Conservation (phyloP, 176 grass and related monocot species). For the Otatea glauca region DNA sequence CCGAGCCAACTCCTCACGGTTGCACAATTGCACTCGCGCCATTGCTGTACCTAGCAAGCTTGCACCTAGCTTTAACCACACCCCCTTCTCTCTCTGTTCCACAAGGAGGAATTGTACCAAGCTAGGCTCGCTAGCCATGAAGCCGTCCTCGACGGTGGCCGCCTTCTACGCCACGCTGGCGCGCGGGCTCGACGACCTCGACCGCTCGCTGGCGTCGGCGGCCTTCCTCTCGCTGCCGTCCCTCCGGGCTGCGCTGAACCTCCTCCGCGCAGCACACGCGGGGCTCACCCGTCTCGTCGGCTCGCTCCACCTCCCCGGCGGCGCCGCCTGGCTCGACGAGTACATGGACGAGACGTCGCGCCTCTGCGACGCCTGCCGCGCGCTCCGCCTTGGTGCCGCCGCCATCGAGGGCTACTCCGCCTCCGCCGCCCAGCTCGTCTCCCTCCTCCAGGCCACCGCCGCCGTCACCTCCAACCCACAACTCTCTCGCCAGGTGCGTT, state of each 20-base stretch:
- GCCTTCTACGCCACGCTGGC: constrained; percentile 81
- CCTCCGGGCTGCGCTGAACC: constrained; percentile 61
- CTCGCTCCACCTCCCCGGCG: constrained; percentile 75
- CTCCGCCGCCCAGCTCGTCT: constrained; percentile 51
- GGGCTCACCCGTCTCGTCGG: constrained; percentile 68
- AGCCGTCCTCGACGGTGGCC: constrained; percentile 61
- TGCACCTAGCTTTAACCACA: background rate
- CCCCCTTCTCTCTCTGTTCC: background rate
- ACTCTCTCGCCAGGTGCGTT: constrained; percentile 55
- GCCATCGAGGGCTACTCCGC: constrained; percentile 74
- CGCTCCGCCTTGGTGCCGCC: constrained; percentile 65
- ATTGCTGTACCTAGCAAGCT: background rate
- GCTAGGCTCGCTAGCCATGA: constrained; percentile 50
- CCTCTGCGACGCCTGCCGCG: constrained; percentile 76
- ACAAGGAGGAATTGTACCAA: background rate
- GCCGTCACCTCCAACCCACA: constrained; percentile 43
- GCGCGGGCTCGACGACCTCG: constrained; percentile 73
- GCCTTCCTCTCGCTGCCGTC: constrained; percentile 68
- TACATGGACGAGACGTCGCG: constrained; percentile 97
- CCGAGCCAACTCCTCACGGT: constrained; percentile 8
- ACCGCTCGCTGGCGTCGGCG: constrained; percentile 46
- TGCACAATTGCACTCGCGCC: constrained; percentile 29
- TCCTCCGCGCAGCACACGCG: constrained; percentile 69
- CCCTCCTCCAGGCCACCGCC: constrained; percentile 49
- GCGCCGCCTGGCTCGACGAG: constrained; percentile 85